A percentile compares a stretch with the other conserved stretches of the same genome.
Conservation (phyloP, 495 filamentous ascomycete genomes). For the Penicillium alfredii region DNA sequence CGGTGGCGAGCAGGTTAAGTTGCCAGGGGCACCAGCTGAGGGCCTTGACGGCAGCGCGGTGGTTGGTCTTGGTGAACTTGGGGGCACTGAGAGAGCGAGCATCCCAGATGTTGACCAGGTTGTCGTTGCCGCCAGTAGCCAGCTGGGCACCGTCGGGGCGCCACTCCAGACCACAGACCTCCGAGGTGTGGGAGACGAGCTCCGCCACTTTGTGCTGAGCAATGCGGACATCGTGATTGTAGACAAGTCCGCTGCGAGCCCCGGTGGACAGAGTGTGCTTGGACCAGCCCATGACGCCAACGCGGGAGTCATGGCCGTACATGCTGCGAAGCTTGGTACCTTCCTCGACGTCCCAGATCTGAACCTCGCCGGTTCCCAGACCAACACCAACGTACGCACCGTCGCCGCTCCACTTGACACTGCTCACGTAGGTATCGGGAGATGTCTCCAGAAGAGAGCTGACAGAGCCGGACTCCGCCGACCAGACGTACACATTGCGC, state of each 20-base stretch:
- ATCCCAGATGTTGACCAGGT: conserved; percentile 98
- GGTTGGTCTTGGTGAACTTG: conserved; percentile 99
- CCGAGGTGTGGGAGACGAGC: conserved; percentile 91
- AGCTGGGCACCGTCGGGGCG: conserved; percentile 92
- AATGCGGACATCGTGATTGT: conserved; percentile 97
- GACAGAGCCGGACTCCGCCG: conserved; percentile 87
- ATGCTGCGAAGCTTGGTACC: conserved; percentile 93
- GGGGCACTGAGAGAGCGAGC: conserved; percentile 84
- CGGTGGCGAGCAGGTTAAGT: conserved; percentile 90
- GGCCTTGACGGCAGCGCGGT: conserved; percentile 96
- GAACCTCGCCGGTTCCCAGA: conserved; percentile 89
- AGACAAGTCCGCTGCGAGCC: conserved; percentile 89
- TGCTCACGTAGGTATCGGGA: conserved; percentile 92
- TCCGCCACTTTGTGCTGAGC: conserved; percentile 97
- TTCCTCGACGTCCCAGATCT: conserved; percentile 99
- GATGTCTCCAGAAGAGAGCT: conserved; percentile 77
- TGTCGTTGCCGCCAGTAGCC: conserved; percentile 96
- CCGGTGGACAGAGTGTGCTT: conserved; percentile 96
- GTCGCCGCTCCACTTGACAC: conserved; percentile 97
- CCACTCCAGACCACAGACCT: conserved; percentile 98
- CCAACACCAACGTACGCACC: conserved; percentile 95
- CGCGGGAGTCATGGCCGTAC: conserved; percentile 93
- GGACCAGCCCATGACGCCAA: conserved; percentile 97
- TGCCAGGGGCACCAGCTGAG: conserved; percentile 99
- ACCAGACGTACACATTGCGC: conserved; percentile 97